Evolutionary conservation across 768 basidiomycete genomes (phyloP), one percentile per base, ranked within the genome.

Genomic region (Grammothele lineata): DNA sequence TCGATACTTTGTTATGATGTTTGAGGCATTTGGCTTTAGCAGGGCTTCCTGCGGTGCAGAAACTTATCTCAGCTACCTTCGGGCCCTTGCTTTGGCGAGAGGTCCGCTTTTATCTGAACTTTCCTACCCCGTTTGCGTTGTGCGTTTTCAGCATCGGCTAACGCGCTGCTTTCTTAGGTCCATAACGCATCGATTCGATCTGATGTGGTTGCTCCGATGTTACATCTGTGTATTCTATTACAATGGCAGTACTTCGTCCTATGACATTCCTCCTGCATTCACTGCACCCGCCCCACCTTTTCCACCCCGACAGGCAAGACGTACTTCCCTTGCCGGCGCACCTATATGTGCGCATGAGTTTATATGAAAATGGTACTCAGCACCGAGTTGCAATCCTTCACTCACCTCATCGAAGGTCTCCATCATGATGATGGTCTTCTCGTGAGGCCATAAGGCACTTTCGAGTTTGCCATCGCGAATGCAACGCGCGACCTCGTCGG

Each of bases 11-110:
- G 41, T 44, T 54, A 80, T 83, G 86, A 88, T 88, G 85, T 82
- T 86, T 87, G 86, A 88, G 86, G 86, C 86, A 88, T 87, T 87
- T 88, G 85, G 86, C 86, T 87, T 87, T 87, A 88, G 85, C 79
- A 70, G 77, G 74, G 22, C 12, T 56, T 67, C 78, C 77, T 78
- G 81, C 83, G 72, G 66, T 88, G 87, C 82, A 85, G 86, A 89
- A 83, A 80, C 57, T 63, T 74, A 86, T 78, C 87, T 89, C 87
- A 88, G 85, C 86, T 88, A 88, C 87, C 87, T 89, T 86, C 83
- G 78, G 79, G 74, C 71, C 66, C 58, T 63, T 62, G 63, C 68
- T 66, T 71, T 71, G 65, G 68, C 49, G 68, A 63, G 37, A 48
- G 41, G 63, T 66, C 74, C 75, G 77, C 65, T 76, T 65, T 63